Evolutionary conservation across 441 rosid genomes (phyloP), one percentile per base, ranked within the genome.

Genomic region (Corymbia citriodora): DNA sequence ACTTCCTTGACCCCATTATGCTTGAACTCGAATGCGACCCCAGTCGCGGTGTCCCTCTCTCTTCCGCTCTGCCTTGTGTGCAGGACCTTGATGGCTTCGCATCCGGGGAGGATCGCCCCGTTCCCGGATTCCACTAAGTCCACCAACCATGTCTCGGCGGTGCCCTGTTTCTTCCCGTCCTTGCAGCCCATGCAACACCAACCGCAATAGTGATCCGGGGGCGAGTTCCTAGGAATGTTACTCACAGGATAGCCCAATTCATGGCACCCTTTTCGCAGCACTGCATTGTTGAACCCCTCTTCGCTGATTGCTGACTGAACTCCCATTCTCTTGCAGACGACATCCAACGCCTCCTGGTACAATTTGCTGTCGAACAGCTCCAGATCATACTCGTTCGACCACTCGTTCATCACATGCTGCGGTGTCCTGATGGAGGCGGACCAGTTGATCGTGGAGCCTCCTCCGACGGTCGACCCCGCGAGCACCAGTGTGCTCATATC

Each of bases 391-490:
- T 88, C 36, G 16, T 92, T 92, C 25, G 91, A 89, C 98, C 99
- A 97, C 91, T 97, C 98, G 2, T 95, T 93, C 81, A 93, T 93
- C 49, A 97, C 98, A 90, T 96, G 95, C 31, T 92, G 92, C 1
- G 99, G 99, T 87, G 99, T 96, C 89, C 88, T 93, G 9, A 97
- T 90, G 4, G 98, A 96, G 74, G 99, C 98, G 3, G 98, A 96
- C 99, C 99, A 97, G 89, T 97, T 97, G 89, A 97, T 91, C 0
- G 99, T 91, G 1, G 99, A 97, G 19, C 98, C 99, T 8, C 99
- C 99, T 79, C 98, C 99, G 23, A 97, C 98, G 0, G 98, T 96
- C 1, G 99, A 96, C 10, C 99, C 99, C 0, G 98, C 99, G 17
- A 97, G 96, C 14, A 97, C 14, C 63, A 95, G 89, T 14, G 93